Evolutionary conservation across 495 filamentous ascomycete species (phyloP), one percentile per base, ranked within the genome.

Genomic region (Neurospora sublineolata): DNA sequence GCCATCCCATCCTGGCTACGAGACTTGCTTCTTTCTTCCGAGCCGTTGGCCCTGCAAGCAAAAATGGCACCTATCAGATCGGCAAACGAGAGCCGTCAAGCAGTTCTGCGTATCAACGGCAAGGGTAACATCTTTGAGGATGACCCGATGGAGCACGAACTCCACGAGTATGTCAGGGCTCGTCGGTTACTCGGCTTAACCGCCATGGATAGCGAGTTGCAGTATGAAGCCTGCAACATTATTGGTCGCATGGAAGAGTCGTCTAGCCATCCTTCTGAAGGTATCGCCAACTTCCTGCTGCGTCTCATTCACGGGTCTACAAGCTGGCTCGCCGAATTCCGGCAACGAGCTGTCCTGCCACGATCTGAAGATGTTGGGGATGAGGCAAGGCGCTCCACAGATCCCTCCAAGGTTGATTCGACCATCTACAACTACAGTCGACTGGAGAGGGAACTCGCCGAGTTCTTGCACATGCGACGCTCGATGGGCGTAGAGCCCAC

Each of bases 381-480:
- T 42, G 81, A 82, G 40, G 73, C 80, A 37, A 78, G 79, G 52
- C 80, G 86, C 37, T 85, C 84, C 44, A 84, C 79, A 42, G 84
- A 87, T 72, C 83, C 82, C 6, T 83, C 75, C 72, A 84, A 78
- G 14, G 84, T 87, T 46, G 85, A 87, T 75, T 85, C 84, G 39
- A 86, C 81, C 23, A 82, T 87, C 42, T 80, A 86, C 76, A 88
- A 86, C 74, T 83, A 82, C 69, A 79, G 75, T 71, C 83, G 88
- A n/a, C 79, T 93, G 10, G 85, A 89, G 70, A 80, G 77, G 8
- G 88, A 89, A 76, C 82, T 93, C 39, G 85, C 80, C 14, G 82
- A 84, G 33, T 92, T 84, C 74, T 83, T 90, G 12, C 80, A 81
- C 1, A 76, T 79, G 12, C 84, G 87, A 73, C 75, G 83, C 16